Conservation (phyloP, 139 green algal species). For the Zygnema circumcarinatum region DNA sequence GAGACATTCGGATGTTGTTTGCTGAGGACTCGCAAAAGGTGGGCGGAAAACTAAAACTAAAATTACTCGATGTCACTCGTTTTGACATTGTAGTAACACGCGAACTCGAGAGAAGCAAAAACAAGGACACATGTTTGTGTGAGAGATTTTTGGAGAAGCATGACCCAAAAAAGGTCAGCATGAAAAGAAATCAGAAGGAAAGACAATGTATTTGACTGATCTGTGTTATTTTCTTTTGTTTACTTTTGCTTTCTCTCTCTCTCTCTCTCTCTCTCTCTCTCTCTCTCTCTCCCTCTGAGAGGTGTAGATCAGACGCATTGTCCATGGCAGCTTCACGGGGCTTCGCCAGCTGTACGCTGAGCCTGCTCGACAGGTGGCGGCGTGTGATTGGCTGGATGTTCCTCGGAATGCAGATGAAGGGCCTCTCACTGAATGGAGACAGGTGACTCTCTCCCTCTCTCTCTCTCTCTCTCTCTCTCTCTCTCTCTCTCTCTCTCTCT, state of each 20-base stretch:
- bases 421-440: too few relatives aligned
- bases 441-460: too few relatives aligned
- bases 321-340: background rate
- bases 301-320: background rate
- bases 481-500: too few relatives aligned
- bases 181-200: background rate
- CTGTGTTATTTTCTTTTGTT: background rate
- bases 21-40: conserved; percentile 87
- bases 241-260: background rate
- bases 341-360: background rate
- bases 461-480: too few relatives aligned
- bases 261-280: background rate
- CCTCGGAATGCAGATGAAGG: too few relatives aligned
- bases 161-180: background rate
- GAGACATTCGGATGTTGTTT: conserved; percentile 83
- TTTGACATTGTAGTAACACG: background rate
- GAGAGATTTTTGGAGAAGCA: conserved; percentile 2
- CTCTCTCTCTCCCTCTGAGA: background rate
- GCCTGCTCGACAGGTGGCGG: conserved; percentile 2
- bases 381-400: background rate
- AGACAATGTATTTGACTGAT: background rate
- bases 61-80: background rate
- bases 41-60: background rate
- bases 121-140: background rate
- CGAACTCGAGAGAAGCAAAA: background rate